Evolutionary conservation across 2,329 filamentous ascomycete genomes (phyloP), one percentile per base, ranked within the genome.

Genomic region (Fusarium pseudoanthophilum): DNA sequence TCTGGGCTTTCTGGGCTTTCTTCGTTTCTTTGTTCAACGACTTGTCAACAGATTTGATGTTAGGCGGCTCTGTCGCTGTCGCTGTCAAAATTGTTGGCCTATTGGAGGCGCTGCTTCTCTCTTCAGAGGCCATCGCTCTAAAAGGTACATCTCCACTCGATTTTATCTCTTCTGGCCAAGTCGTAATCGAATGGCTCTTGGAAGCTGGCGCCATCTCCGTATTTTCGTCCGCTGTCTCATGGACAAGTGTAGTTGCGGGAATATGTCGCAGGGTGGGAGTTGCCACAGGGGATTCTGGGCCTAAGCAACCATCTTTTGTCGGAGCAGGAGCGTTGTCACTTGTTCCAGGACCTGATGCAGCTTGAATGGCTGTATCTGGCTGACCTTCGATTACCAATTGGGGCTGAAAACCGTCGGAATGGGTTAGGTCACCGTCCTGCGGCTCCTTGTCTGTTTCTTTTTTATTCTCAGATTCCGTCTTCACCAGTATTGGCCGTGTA

Each of bases 1-100:
- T 82, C 72, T 81, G 80, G 15, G 78, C 70, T 51, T 80, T 82
- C 72, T 81, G 80, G 15, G 78, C 78, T 69, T 81, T 81, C 62
- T 81, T 83, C 72, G 81, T 83, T 48, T 83, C 78, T 62, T 82
- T 80, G 65, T 79, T 82, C 24, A 75, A 74, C 64, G 77, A 78
- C 64, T 80, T 79, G 9, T 69, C 48, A 21, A 69, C 24, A 28
- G 36, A 56, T 18, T 32, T 32, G n/a, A 24, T 42, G 4, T 37
- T 42, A 26, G 30, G 7, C 15, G n/a, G 36, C 43, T 53, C 46
- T 60, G 21, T 40, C 21, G 43, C 32, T 60, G 43, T 45, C 13
- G 45, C 34, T 18, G 28, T 42, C 37, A 30, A 37, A 42, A 21
- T 39, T 30, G 60, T 37, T 20, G 39, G 37, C 34, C 14, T 26